These are phyloP conservation scores for Cyclotella baltica DNA, from an alignment of 108 stramenopile species.

Conservation along the genomic window DNA sequence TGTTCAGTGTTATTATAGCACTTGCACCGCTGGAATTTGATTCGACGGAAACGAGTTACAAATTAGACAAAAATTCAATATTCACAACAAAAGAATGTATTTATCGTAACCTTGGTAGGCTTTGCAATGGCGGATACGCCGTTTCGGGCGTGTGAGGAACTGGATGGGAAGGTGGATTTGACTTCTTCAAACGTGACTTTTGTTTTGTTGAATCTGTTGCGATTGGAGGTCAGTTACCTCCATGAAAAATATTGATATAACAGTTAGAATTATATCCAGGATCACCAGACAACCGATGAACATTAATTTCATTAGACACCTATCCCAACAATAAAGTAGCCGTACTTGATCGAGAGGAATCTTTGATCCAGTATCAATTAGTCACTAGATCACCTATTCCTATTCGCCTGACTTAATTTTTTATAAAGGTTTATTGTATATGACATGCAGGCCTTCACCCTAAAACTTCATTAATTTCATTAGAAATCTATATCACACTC, in stretches of 20 bases:
- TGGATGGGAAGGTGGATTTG: conserved; percentile 70
- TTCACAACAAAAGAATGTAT: conserved; percentile 67
- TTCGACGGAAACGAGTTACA: background rate
- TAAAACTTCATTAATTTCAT: no score
- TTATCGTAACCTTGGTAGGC: conserved; percentile 73
- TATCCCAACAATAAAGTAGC: no score
- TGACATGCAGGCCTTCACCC: no score
- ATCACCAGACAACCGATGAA: background rate
- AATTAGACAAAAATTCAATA: conserved; percentile 2
- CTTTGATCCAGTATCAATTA: no score
- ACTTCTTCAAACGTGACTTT: conserved; percentile 81
- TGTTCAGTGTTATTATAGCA: conserved; percentile 83
- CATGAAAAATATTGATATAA: no score
- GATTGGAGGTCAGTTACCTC: conserved; percentile 89
- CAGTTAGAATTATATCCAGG: no score
- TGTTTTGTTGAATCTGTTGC: conserved; percentile 84
- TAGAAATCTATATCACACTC: no score
- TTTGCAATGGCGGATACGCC: conserved; percentile 78
- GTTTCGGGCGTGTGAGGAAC: conserved; percentile 72
- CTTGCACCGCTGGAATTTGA: conserved; percentile 45
- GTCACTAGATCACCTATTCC: no score
- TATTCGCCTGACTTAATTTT: no score
- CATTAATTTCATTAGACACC: no score
- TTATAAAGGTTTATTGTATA: no score
- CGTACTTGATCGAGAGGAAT: no score